Percentiles rank a stretch among this genome's conserved stretches.
These are phyloP conservation scores for Lentinula detonsa DNA, from an alignment of 768 basidiomycete genomes.

Conservation along the genomic window DNA sequence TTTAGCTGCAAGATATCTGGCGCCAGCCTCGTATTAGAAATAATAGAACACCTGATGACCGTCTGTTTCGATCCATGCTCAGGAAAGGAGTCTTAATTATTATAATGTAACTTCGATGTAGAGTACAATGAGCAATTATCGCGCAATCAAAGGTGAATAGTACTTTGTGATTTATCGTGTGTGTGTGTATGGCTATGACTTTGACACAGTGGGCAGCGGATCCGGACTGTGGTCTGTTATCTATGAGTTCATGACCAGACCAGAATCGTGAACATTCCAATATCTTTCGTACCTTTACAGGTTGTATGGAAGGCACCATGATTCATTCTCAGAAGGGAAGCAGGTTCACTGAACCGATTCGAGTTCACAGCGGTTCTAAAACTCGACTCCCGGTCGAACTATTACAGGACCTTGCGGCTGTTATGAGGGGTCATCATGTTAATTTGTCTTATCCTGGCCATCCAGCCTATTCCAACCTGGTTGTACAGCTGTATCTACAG, in stretches of 20 bases:
- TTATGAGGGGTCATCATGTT: neutral
- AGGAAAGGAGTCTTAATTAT: neutral
- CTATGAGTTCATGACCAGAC: neutral
- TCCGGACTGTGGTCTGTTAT: neutral
- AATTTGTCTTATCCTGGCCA: conserved; percentile 2
- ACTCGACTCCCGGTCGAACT: neutral
- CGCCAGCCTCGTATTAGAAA: too few relatives aligned
- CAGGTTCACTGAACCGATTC: neutral
- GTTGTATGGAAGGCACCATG: neutral
- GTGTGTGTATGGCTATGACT: too few relatives aligned
- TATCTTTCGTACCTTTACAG: neutral
- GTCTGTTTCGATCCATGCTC: neutral
- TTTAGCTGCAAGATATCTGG: too few relatives aligned
- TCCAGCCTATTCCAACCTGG: conserved; percentile 1
- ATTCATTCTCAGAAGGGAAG: neutral
- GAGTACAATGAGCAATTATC: too few relatives aligned
- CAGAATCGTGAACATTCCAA: neutral
- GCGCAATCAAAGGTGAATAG: too few relatives aligned
- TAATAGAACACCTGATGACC: neutral
- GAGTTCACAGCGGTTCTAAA: neutral
- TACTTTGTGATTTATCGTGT: too few relatives aligned
- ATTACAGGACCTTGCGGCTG: neutral
- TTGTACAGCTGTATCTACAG: neutral
- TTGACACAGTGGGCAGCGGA: neutral
- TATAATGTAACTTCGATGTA: too few relatives aligned